Evolutionary conservation across 345 rosid genomes (phyloP), one percentile per base, ranked within the genome.

Genomic region (Moringa oleifera): DNA sequence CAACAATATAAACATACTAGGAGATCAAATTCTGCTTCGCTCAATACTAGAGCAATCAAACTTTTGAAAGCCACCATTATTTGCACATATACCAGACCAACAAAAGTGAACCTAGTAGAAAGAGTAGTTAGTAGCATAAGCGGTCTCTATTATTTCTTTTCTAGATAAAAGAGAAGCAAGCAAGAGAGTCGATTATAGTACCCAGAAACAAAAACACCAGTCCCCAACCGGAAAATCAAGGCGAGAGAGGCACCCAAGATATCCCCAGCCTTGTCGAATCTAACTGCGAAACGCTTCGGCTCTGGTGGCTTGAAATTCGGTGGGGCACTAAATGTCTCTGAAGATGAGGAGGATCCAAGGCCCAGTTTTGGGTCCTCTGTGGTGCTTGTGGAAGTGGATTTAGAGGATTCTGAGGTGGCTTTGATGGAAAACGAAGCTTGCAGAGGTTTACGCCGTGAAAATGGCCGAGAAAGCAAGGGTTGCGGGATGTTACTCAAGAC

Each of bases 191-290:
- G 51, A 7, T 5, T 20, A 10, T 3, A 55, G 20, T 78, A 90
- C 97, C 97, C 97, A 55, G 86, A 78, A 76, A 74, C 86, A 65
- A 90, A 88, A 72, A 79, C 80, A 8, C 96, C 97, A 52, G 97
- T 86, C 16, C 89, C 98, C 24, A 82, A 73, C 24, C 97, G 82
- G 63, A 93, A 86, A 64, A 86, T 11, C 67, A 93, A 68, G 25
- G 91, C 77, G 33, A 90, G 75, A 19, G 96, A 57, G 18, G 98
- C 91, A 59, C 90, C 91, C 46, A 81, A 4, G 28, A 93, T 62
- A 64, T 93, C 96, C 46, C 63, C 66, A 25, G 53, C 53, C 77
- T 88, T 84, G 55, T 85, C 96, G 0, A 83, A 73, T 66, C 89
- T 79, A 19, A 88, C 69, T 0, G 69, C 64, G 71, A 90, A 88